Conservation (phyloP, 441 rosid species). For the Iberis amara region DNA sequence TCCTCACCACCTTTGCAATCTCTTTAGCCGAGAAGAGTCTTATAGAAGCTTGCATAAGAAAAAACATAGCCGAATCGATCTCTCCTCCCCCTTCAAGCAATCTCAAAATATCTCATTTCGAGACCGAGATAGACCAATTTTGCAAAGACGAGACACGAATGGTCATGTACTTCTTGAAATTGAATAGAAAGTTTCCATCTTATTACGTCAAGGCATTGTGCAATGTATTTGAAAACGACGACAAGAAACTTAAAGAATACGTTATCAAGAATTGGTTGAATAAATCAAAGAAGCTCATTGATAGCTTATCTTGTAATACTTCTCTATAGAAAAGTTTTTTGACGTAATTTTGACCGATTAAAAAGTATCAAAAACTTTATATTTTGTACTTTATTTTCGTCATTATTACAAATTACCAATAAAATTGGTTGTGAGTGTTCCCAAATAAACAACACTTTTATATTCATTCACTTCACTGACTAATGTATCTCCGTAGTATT, state of each 20-base stretch:
- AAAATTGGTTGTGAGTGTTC: slow-evolving; percentile 19
- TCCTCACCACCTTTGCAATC: slow-evolving; percentile 8
- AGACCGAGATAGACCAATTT: neutral
- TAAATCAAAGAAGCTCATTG: neutral
- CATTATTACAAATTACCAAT: slow-evolving; percentile 18
- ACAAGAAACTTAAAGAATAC: slow-evolving; percentile 21
- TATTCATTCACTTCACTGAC: slow-evolving; percentile 28
- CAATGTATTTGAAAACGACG: slow-evolving; percentile 19
- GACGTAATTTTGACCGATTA: neutral
- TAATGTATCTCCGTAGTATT: slow-evolving; percentile 29
- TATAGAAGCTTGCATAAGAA: slow-evolving; percentile 26
- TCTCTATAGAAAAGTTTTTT: slow-evolving; percentile 2
- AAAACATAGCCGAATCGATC: neutral
- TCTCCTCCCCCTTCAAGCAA: slow-evolving; percentile 9
- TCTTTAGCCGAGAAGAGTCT: slow-evolving; percentile 1
- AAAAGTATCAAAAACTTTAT: neutral
- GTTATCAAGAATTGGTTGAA: slow-evolving; percentile 15
- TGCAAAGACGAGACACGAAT: slow-evolving; percentile 16
- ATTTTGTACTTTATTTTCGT: neutral
- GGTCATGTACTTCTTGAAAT: slow-evolving; percentile 1
- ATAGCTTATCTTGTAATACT: slow-evolving; percentile 11
- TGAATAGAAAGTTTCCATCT: slow-evolving; percentile 12
- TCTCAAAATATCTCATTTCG: too few relatives aligned
- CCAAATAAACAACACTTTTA: slow-evolving; percentile 13
- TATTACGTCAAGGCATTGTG: slow-evolving; percentile 28